A percentile compares a stretch with the other conserved stretches of the same genome.
Conservation (phyloP, 345 rosid genomes). For the Melastoma malabathricum region DNA sequence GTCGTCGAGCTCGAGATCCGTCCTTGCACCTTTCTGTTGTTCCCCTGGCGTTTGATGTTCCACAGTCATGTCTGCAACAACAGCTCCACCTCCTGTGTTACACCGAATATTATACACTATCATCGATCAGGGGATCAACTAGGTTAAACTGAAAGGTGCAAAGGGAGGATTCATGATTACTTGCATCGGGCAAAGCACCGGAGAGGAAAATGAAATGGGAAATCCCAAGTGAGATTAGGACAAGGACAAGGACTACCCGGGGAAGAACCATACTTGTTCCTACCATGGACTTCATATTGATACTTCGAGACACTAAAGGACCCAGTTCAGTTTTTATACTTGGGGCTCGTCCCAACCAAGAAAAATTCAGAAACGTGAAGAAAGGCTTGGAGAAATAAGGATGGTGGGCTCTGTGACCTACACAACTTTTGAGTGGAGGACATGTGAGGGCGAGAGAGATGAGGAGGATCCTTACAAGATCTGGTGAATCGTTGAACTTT, state of each 20-base stretch:
- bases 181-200: conserved; percentile 27
- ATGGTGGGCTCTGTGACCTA: too few species aligned
- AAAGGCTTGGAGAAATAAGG: too few species aligned
- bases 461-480: too few species aligned
- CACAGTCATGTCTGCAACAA: conserved; percentile 1
- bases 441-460: too few species aligned
- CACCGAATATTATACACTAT: too few species aligned
- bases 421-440: too few species aligned
- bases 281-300: conserved; percentile 7
- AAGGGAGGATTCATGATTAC: conserved; percentile 15
- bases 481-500: too few species aligned
- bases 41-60: conserved; percentile 6
- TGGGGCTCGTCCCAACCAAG: too few species aligned
- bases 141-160: background rate
- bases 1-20: conserved; percentile 36
- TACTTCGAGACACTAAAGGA: background rate
- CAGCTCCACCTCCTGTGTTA: background rate
- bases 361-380: too few species aligned
- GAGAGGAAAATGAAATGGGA: conserved; percentile 16
- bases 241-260: conserved; percentile 18
- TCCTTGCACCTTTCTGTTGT: conserved; percentile 11
- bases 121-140: background rate
- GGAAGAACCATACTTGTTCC: conserved; percentile 10
- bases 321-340: too few species aligned
- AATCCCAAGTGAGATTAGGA: conserved; percentile 20